These are phyloP conservation scores for Entomortierella parvispora DNA, from an alignment of 192 early-diverging fungal species.

Conservation along the genomic window DNA sequence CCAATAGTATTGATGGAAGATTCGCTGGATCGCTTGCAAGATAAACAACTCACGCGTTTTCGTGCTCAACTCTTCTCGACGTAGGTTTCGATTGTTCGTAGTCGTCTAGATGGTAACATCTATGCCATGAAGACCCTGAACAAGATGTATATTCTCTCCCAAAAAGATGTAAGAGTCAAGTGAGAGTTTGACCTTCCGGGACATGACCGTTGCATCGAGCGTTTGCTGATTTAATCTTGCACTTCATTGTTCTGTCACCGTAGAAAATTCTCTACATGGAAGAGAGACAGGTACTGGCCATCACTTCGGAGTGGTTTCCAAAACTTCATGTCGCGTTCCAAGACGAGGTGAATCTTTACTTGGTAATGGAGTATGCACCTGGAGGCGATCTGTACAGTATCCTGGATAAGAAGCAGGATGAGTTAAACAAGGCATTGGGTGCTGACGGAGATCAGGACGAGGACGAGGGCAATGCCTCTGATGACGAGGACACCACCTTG, in stretches of 20 bases:
- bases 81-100: constrained; percentile 85
- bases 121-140: constrained; percentile 89
- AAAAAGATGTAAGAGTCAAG: constrained; percentile 78
- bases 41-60: too few species aligned
- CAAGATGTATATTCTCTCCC: constrained; percentile 76
- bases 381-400: constrained; percentile 85
- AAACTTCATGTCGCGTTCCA: constrained; percentile 74
- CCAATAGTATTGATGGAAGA: too few species aligned
- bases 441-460: background rate
- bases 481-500: constrained; percentile 55
- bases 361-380: constrained; percentile 83
- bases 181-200: too few species aligned
- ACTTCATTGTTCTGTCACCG: constrained; percentile 65
- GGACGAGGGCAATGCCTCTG: constrained; percentile 12
- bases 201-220: too few species aligned
- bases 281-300: constrained; percentile 79
- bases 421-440: constrained; percentile 20
- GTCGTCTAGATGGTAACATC: constrained; percentile 73
- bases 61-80: background rate
- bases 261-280: constrained; percentile 93
- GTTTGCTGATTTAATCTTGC: too few species aligned
- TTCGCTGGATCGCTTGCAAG: too few species aligned
- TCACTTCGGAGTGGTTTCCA: constrained; percentile 76
- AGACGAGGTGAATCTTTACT: constrained; percentile 69
- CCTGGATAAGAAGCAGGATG: constrained; percentile 68